Evolutionary conservation across 2,329 filamentous ascomycete genomes (phyloP), one percentile per base, ranked within the genome.

Genomic region (Tetracladium maxilliforme): DNA sequence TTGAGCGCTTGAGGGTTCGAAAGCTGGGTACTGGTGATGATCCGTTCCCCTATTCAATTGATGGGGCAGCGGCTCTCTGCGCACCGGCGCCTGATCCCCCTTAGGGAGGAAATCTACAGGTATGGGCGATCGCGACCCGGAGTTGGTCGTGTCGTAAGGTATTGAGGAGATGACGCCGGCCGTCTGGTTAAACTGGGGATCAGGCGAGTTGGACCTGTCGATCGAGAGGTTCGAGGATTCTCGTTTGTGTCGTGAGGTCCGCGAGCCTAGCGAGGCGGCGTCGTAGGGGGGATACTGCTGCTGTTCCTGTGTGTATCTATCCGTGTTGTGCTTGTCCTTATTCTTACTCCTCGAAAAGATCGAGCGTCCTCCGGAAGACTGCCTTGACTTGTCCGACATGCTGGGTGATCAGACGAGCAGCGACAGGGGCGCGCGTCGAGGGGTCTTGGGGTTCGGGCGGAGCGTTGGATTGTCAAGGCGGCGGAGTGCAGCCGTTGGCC

Each of bases 291-390:
- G 64, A 37, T 58, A 60, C 68, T 61, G 48, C 70, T 67, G 33
- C 54, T 49, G 41, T 63, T 61, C 47, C 73, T 68, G 48, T 73
- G n/a, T n/a, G n/a, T n/a, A n/a, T n/a, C n/a, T n/a, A n/a, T n/a
- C n/a, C n/a, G n/a, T 72, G 42, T 69, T 67, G 40, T 65, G 62
- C 52, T 74, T 81, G 52, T 92, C 78, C 57, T 86, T 87, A n/a
- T n/a, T 78, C 57, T 83, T 90, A 55, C 75, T 79, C 45, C 84
- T 71, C 43, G 82, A 84, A 58, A 94, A 94, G 61, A 94, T 83
- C 34, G 77, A 82, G 48, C 76, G 77, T 47, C 71, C 67, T 46
- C 73, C 76, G 28, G 81, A 84, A 36, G 79, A 83, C 61, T 87
- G 79, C 52, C 80, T 73, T 43, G 76, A 64, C 58, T 86, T 83